These are phyloP conservation scores for Penicillium coffeae DNA, from an alignment of 495 filamentous ascomycete species.

Conservation along the genomic window DNA sequence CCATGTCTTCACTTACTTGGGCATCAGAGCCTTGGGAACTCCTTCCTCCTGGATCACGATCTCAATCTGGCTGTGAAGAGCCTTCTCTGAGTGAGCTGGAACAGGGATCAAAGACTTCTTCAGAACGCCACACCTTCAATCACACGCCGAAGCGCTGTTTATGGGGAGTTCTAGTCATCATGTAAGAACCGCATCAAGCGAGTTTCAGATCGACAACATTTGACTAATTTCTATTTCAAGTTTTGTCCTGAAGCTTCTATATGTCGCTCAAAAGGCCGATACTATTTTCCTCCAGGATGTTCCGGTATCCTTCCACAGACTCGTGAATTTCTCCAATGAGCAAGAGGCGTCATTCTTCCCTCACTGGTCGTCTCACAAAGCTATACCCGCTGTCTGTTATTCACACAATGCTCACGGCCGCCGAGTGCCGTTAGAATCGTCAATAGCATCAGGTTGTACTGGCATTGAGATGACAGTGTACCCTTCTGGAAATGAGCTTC, in stretches of 20 bases:
- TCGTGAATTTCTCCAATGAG: too few species aligned
- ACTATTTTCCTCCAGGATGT: neutral
- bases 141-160: neutral
- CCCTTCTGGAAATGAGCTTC: conserved; percentile 57
- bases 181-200: neutral
- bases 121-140: neutral
- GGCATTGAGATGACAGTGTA: conserved; percentile 74
- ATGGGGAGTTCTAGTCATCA: neutral
- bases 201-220: neutral
- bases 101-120: too few species aligned
- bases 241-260: neutral
- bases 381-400: neutral
- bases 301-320: too few species aligned
- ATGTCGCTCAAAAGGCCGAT: neutral
- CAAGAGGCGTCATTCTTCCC: too few species aligned
- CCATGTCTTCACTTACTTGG: neutral
- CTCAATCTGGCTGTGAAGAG: too few species aligned
- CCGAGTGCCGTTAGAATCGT: conserved; percentile 28
- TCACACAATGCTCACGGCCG: conserved; percentile 14
- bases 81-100: too few species aligned
- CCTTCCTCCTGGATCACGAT: neutral
- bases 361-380: neutral
- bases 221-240: neutral
- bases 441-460: conserved; percentile 54
- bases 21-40: neutral